phyloP scores from a whole-genome alignment of 495 filamentous ascomycete species.

The Neurospora terricola region DNA sequence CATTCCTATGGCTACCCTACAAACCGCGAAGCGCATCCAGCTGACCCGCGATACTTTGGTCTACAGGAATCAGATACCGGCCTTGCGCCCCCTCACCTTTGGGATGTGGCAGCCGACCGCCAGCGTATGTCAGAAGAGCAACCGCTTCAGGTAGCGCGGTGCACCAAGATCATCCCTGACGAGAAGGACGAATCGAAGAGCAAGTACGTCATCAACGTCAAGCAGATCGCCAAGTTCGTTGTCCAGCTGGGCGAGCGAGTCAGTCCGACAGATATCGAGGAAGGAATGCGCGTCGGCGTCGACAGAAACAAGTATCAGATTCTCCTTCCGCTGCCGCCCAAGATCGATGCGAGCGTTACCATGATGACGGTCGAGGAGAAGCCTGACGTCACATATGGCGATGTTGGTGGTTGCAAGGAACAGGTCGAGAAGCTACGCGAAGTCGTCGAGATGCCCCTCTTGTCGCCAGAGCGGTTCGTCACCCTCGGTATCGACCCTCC shows the following conservation, averaged over 20 bases:
- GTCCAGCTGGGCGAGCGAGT: slow-evolving; percentile 96
- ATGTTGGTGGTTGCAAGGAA: slow-evolving; percentile 98
- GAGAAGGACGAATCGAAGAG: slow-evolving; percentile 95
- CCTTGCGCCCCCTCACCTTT: slow-evolving; percentile 93
- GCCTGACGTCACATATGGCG: slow-evolving; percentile 96
- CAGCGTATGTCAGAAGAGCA: slow-evolving; percentile 98
- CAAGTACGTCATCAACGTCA: slow-evolving; percentile 99
- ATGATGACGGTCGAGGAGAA: slow-evolving; percentile 99
- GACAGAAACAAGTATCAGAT: slow-evolving; percentile 99
- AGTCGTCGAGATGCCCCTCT: slow-evolving; percentile 94
- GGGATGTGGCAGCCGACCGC: slow-evolving; percentile 95
- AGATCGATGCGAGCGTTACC: slow-evolving; percentile 97
- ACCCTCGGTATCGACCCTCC: slow-evolving; percentile 96
- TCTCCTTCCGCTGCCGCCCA: slow-evolving; percentile 89
- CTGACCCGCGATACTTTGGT: slow-evolving; percentile 4
- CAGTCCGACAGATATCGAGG: slow-evolving; percentile 96
- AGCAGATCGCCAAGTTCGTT: slow-evolving; percentile 99
- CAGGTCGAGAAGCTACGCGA: slow-evolving; percentile 98
- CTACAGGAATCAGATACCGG: slow-evolving; percentile 92
- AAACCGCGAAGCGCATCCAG: neutral
- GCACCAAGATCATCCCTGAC: slow-evolving; percentile 97
- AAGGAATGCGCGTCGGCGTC: slow-evolving; percentile 97
- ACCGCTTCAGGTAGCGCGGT: slow-evolving; percentile 91
- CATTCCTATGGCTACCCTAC: neutral
- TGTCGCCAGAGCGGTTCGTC: slow-evolving; percentile 94